Percentiles rank a stretch among this genome's conserved stretches.
These are phyloP conservation scores for Ophiocordyceps robertsii DNA, from an alignment of 2,329 filamentous ascomycete species.

Conservation along the genomic window DNA sequence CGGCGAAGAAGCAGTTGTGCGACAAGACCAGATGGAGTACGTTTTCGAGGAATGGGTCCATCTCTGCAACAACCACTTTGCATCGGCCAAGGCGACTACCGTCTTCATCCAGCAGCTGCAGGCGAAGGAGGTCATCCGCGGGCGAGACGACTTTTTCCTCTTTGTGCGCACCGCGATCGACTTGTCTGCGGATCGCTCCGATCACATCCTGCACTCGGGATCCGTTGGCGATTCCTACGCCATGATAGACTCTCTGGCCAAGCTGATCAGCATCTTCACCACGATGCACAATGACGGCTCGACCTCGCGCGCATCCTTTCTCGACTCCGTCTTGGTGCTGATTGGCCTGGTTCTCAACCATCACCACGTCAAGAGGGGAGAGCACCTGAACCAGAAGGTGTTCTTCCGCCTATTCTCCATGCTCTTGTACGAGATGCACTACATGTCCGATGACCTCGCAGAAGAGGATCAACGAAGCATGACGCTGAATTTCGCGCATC, in stretches of 20 bases:
- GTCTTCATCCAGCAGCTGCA: conserved; percentile 81
- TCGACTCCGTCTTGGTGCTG: conserved; percentile 69
- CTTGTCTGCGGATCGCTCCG: conserved; percentile 62
- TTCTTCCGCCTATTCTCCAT: conserved; percentile 85
- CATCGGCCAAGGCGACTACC: conserved; percentile 55
- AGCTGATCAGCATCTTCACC: conserved; percentile 64
- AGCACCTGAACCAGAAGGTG: conserved; percentile 73
- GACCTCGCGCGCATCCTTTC: conserved; percentile 52
- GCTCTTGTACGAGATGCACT: conserved; percentile 62
- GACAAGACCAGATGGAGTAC: conserved; percentile 81
- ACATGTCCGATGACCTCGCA: conserved; percentile 41
- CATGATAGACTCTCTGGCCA: conserved; percentile 68
- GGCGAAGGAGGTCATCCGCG: conserved; percentile 56
- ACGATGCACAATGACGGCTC: conserved; percentile 54
- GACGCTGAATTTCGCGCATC: conserved; percentile 56
- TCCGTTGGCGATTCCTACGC: conserved; percentile 43
- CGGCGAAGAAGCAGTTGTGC: conserved; percentile 38
- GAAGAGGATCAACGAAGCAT: conserved; percentile 55
- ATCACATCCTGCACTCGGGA: conserved; percentile 52
- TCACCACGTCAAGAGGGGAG: conserved; percentile 68
- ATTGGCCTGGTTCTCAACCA: conserved; percentile 71
- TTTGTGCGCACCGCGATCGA: conserved; percentile 79
- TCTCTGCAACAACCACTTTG: conserved; percentile 63
- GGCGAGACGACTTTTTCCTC: conserved; percentile 60
- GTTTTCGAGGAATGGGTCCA: conserved; percentile 93